phyloP scores from a whole-genome alignment of 768 basidiomycete species.

The Podaxis sp. region DNA sequence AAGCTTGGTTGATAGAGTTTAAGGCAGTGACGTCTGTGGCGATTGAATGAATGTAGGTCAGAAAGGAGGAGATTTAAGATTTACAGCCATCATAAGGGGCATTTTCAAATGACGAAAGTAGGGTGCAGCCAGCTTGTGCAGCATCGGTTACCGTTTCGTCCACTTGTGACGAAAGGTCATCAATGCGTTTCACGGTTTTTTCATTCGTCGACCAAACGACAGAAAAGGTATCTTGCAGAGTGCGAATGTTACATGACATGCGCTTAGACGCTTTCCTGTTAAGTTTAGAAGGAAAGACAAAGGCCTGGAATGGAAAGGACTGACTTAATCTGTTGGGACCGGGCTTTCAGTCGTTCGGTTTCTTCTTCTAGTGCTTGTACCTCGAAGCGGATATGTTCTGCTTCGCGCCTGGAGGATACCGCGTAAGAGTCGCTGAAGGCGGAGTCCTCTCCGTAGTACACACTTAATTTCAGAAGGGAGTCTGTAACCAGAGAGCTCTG shows the following conservation, averaged over 20 bases:
- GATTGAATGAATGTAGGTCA: neutral
- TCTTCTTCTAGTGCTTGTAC: slow-evolving; percentile 24
- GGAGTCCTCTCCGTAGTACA: neutral
- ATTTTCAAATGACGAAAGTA: neutral
- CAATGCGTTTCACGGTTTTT: neutral
- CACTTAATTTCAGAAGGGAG: neutral
- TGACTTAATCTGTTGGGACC: slow-evolving; percentile 27
- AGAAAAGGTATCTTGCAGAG: neutral
- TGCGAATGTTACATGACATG: neutral
- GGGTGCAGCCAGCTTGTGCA: neutral
- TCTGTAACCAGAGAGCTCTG: neutral
- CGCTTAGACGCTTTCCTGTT: neutral
- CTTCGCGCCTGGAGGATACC: slow-evolving; percentile 17
- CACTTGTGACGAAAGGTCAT: slow-evolving; percentile 5
- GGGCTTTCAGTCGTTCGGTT: slow-evolving; percentile 20
- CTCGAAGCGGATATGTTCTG: slow-evolving; percentile 21
- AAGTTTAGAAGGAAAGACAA: neutral
- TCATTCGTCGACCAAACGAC: neutral
- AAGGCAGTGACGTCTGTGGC: neutral
- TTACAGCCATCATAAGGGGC: neutral
- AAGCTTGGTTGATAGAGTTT: neutral
- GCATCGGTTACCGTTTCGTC: neutral
- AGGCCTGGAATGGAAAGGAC: neutral
- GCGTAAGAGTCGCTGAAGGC: neutral
- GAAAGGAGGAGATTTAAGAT: neutral